A percentile compares a stretch with the other conserved stretches of the same genome.
phyloP scores from a whole-genome alignment of 169 alveolate species.

The Cyclospora cayetanensis region DNA sequence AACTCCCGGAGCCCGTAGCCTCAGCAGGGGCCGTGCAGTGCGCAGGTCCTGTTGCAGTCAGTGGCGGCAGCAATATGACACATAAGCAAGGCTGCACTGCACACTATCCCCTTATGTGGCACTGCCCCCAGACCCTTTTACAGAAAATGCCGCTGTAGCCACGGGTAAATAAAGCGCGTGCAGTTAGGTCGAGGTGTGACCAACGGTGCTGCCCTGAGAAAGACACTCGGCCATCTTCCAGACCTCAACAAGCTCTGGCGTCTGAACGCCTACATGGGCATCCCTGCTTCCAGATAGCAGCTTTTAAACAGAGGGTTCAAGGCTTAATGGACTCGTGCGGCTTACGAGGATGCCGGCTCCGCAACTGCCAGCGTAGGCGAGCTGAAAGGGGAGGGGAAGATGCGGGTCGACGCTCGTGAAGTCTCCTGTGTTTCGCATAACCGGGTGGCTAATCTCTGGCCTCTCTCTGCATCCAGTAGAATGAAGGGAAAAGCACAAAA shows the following conservation, averaged over 20 bases:
- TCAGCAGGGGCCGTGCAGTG: neutral
- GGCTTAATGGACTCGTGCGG: neutral
- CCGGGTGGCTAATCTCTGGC: neutral
- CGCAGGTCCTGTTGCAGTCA: neutral
- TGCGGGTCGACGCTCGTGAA: conserved; percentile 44
- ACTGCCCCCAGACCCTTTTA: too few relatives aligned
- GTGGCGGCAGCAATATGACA: neutral
- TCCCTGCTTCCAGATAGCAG: too few relatives aligned
- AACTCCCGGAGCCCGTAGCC: neutral
- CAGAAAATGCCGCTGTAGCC: too few relatives aligned
- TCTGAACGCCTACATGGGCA: too few relatives aligned
- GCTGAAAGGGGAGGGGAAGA: neutral
- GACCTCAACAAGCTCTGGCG: too few relatives aligned
- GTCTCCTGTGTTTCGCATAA: conserved; percentile 21
- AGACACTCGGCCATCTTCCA: too few relatives aligned
- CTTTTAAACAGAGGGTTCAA: neutral
- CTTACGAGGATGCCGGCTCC: conserved; percentile 34
- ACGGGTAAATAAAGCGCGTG: too few relatives aligned
- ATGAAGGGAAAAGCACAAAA: neutral
- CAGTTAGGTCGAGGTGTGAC: too few relatives aligned
- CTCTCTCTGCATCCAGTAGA: conserved; percentile 29
- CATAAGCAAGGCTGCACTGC: too few relatives aligned
- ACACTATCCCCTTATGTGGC: too few relatives aligned
- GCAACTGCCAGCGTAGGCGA: conserved; percentile 34
- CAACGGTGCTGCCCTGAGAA: too few relatives aligned